Percentiles rank a stretch among this genome's conserved stretches.
Evolutionary conservation across 2,329 filamentous ascomycete species (phyloP).

Genomic region (Mycocentrospora acerina): DNA sequence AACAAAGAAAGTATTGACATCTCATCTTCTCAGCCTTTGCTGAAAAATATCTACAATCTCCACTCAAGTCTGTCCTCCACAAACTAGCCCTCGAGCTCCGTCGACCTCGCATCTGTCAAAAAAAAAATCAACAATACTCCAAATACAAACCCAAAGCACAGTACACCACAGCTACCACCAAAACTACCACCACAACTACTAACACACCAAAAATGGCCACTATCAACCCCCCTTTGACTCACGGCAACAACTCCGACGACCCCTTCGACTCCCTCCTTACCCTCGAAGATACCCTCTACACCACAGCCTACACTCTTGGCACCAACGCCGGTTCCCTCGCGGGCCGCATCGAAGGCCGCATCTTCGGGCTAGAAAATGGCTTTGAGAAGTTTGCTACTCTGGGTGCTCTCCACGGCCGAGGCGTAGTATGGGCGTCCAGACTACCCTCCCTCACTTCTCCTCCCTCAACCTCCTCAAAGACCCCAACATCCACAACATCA

Average conservation of each 20-base stretch:
- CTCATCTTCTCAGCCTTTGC: no score
- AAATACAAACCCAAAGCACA: neutral
- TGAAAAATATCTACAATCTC: no score
- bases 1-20: no score
- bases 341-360: constrained; percentile 83
- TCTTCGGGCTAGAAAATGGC: constrained; percentile 87
- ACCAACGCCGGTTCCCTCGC: constrained; percentile 72
- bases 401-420: constrained; percentile 75
- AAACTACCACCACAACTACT: neutral
- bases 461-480: neutral
- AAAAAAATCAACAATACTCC: no score
- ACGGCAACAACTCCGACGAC: constrained; percentile 42
- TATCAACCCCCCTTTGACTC: constrained; percentile 3
- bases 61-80: no score
- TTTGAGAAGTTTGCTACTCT: constrained; percentile 89
- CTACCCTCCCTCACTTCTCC: constrained; percentile 42
- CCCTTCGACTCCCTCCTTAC: constrained; percentile 60
- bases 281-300: constrained; percentile 72
- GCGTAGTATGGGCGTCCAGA: constrained; percentile 80
- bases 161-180: neutral
- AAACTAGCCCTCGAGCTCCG: constrained; percentile 13
- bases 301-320: constrained; percentile 77
- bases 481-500: no score
- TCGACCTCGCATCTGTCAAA: constrained; percentile 3
- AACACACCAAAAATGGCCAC: constrained; percentile 5